These are phyloP conservation scores for Lachnellula arida DNA, from an alignment of 2,329 filamentous ascomycete species.

Conservation along the genomic window DNA sequence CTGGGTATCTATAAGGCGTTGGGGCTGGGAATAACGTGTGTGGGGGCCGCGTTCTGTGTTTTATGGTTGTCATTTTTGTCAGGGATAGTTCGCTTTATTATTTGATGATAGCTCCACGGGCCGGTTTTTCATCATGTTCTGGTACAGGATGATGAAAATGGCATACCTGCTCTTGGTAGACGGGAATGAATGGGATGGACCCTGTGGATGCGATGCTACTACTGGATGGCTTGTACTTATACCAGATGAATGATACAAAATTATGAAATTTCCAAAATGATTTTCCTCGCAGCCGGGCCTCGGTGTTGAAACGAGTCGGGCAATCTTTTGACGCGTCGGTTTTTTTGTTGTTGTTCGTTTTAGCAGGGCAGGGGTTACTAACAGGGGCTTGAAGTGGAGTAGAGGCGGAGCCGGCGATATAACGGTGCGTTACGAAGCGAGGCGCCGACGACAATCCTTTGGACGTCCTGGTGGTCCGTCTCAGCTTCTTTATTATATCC, in stretches of 20 bases:
- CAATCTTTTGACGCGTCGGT: neutral
- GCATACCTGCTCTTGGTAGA: neutral
- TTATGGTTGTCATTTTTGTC: slow-evolving; percentile 11
- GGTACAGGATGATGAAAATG: slow-evolving; percentile 1
- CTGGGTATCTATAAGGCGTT: slow-evolving; percentile 25
- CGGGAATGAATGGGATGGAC: neutral
- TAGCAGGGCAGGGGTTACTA: no score
- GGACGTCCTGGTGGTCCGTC: no score
- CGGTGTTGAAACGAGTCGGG: neutral
- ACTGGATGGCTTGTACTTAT: slow-evolving; percentile 8
- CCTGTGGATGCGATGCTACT: neutral
- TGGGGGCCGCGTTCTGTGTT: slow-evolving; percentile 11
- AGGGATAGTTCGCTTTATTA: slow-evolving; percentile 12
- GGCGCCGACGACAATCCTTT: no score
- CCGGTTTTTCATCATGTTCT: slow-evolving; percentile 1
- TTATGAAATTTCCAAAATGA: neutral
- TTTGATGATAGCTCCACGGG: slow-evolving; percentile 9
- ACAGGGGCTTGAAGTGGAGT: neutral
- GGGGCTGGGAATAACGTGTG: slow-evolving; percentile 14
- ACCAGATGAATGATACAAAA: slow-evolving; percentile 9
- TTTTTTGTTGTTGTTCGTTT: neutral
- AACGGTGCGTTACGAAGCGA: no score
- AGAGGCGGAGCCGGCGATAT: no score
- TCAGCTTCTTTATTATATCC: no score
- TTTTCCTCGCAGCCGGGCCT: neutral